Base-by-base conservation (phyloP, 345 rosid genomes). In the Euphorbia lathyris region DNA sequence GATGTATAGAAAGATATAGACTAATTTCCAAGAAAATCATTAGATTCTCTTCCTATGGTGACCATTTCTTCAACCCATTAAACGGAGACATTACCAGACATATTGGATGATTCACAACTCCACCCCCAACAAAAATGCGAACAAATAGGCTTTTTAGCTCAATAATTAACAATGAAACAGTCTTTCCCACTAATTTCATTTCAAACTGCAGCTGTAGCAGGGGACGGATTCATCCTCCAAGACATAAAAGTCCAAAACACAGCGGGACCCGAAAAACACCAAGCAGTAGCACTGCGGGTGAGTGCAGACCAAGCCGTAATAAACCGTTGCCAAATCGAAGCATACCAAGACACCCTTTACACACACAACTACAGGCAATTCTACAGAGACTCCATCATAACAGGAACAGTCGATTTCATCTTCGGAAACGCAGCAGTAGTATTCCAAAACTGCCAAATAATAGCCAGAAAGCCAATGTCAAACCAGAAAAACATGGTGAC, bases 211-310 rank as follows among this genome's bases (percentile, higher is more conserved):
- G 70, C 75, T 43, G 75, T 63, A 27, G 56, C 52, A 4, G 75
- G 75, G 9, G 75, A 72, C 27, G 75, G 75, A 55, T 72, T 72
- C 52, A 72, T 65, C 42, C 53, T 65, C 12, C 75, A 72, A 43
- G 75, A 72, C 32, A 13, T 72, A 19, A 42, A 65, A 65, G 16
- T 66, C 10, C 58, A 73, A 26, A 73, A 73, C 61, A 66, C 42
- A 14, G 65, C 76, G 47, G 61, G 76, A n/a, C 77, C 67, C 34
- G 25, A 73, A n/a, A 73, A 73, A 60, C 67, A 67, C 45, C 77
- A 73, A 60, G 77, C 72, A 9, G 72, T 52, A 4, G 77, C 72
- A 23, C 67, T 60, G 8, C 51, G 71, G 16, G 71, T 73, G 14
- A 43, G 71, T 9, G 76, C 71, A 3, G 71, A 73, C 7, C 76